Conservation (phyloP, 352 stramenopile species). For the Hyaloperonospora brassicae region DNA sequence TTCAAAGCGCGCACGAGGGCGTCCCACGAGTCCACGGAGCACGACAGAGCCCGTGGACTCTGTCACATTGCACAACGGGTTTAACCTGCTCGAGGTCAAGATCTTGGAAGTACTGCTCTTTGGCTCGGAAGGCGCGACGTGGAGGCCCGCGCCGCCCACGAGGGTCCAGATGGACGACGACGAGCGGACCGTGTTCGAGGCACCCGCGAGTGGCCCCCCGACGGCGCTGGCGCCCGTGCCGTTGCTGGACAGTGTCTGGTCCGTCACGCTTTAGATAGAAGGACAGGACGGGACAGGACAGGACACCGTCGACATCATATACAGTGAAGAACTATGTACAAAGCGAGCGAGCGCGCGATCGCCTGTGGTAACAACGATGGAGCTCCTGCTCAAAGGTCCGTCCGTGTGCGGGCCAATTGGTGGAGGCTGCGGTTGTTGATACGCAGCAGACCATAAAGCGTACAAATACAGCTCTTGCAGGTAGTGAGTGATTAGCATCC, state of each 20-base stretch:
- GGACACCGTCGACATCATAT: conserved; percentile 1
- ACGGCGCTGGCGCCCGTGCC: conserved; percentile 6
- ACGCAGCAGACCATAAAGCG: too few species aligned
- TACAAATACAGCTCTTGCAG: too few species aligned
- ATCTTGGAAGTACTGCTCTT: conserved; percentile 37
- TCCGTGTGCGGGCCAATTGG: conserved; percentile 1
- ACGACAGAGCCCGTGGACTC: conserved; percentile 15
- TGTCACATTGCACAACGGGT: conserved; percentile 19
- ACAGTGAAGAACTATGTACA: conserved; percentile 25
- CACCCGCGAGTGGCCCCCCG: conserved; percentile 11
- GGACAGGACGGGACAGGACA: not conserved
- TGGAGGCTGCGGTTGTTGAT: not conserved
- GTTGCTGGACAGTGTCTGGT: conserved; percentile 20
- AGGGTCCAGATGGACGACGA: conserved; percentile 9
- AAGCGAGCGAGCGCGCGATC: conserved; percentile 5
- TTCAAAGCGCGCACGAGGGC: conserved; percentile 11
- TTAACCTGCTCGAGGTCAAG: conserved; percentile 28
- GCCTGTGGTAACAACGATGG: too few species aligned
- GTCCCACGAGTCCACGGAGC: conserved; percentile 17
- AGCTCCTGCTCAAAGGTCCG: too few species aligned
- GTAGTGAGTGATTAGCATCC: too few species aligned
- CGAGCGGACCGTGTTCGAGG: not conserved
- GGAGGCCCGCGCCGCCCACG: conserved; percentile 1
- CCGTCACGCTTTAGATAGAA: conserved; percentile 25
- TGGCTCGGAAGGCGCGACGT: conserved; percentile 10